Percentiles rank a stretch among this genome's conserved stretches.
Evolutionary conservation across 2,329 filamentous ascomycete genomes (phyloP).

Genomic region (Aspergillus eucalypticola): DNA sequence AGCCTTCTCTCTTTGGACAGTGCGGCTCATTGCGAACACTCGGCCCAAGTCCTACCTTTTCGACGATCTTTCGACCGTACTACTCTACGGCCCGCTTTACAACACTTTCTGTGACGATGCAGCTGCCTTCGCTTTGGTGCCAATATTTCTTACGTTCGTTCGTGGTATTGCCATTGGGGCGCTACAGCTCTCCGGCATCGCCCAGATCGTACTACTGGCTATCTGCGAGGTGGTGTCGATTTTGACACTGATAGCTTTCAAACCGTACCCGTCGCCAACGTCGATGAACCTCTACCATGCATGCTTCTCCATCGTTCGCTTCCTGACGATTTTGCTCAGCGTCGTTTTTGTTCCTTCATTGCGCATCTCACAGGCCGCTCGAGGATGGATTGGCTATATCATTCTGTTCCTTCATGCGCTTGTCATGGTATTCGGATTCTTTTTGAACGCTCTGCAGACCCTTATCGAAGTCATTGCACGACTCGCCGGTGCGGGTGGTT

Average conservation of each 20-base stretch:
- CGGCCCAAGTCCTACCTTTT: conserved; percentile 85
- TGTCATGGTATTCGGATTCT: conserved; percentile 87
- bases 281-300: conserved; percentile 98
- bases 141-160: conserved; percentile 79
- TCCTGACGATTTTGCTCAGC: conserved; percentile 73
- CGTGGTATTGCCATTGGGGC: conserved; percentile 89
- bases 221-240: conserved; percentile 93
- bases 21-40: conserved; percentile 76
- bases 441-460: conserved; percentile 87
- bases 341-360: conserved; percentile 83
- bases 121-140: conserved; percentile 84
- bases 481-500: conserved; percentile 77
- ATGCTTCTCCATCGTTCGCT: conserved; percentile 75
- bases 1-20: conserved; percentile 73
- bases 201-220: conserved; percentile 86
- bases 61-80: conserved; percentile 85
- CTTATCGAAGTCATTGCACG: conserved; percentile 84
- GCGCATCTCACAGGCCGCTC: conserved; percentile 72
- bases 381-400: conserved; percentile 93
- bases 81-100: conserved; percentile 90
- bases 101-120: conserved; percentile 97
- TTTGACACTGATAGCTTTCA: conserved; percentile 82
- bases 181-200: conserved; percentile 87
- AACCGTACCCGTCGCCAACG: conserved; percentile 84
- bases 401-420: conserved; percentile 83